These are phyloP conservation scores for Auricularia sp. DNA, from an alignment of 768 basidiomycete genomes.

Conservation along the genomic window DNA sequence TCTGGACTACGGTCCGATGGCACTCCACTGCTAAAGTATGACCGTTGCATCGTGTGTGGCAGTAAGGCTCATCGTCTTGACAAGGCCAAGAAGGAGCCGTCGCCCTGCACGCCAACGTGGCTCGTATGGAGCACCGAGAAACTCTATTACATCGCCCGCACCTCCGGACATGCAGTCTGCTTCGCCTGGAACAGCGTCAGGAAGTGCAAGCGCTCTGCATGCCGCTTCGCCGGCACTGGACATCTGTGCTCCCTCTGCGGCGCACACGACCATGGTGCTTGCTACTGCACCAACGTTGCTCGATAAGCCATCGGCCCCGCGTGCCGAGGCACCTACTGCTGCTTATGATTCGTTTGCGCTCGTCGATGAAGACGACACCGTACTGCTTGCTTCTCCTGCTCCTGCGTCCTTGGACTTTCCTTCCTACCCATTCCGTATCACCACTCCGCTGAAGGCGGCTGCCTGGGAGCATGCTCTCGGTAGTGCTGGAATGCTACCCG, in stretches of 20 bases:
- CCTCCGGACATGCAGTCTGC: not conserved
- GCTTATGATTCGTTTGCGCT: conserved; percentile 4
- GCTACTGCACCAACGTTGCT: not conserved
- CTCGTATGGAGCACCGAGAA: not conserved
- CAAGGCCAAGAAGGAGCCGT: no score
- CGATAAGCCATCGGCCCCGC: not conserved
- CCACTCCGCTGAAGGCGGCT: not conserved
- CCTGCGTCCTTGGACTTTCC: not conserved
- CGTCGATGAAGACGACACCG: not conserved
- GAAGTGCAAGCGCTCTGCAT: not conserved
- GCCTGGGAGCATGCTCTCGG: not conserved
- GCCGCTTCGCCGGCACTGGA: not conserved
- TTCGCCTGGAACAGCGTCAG: not conserved
- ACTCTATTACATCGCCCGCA: not conserved
- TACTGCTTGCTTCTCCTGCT: conserved; percentile 1
- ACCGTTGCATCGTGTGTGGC: no score
- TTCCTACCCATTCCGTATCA: not conserved
- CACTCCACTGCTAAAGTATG: no score
- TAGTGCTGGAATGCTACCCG: not conserved
- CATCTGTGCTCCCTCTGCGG: not conserved
- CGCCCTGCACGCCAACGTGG: not conserved
- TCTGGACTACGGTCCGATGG: no score
- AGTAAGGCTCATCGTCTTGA: no score
- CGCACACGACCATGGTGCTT: not conserved
- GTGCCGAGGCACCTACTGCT: not conserved